Percentiles rank a stretch among this genome's conserved stretches.
Conservation (phyloP, 2,329 filamentous ascomycete species). For the Scopulariopsis brevicaulis region DNA sequence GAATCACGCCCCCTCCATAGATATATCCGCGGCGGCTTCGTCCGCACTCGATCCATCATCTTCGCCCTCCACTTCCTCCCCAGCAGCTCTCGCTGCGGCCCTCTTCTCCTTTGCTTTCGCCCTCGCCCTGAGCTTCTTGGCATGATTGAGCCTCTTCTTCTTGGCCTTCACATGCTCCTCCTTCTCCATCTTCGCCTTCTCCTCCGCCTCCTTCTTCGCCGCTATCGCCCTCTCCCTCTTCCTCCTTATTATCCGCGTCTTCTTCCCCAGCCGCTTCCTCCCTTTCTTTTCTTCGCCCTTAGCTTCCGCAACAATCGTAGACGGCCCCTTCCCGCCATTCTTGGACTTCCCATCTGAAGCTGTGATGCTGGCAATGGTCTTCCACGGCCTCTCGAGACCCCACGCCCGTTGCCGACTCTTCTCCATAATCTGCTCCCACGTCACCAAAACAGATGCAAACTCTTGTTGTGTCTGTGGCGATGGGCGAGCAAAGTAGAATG, state of each 20-base stretch:
- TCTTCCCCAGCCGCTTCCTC: conserved; percentile 38
- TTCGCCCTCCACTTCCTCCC: conserved; percentile 4
- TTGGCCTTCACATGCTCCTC: conserved; percentile 41
- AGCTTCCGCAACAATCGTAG: neutral
- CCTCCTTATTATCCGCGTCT: conserved; percentile 39
- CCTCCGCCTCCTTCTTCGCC: conserved; percentile 24
- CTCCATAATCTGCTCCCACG: conserved; percentile 35
- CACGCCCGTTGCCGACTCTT: conserved; percentile 33
- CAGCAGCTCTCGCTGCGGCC: conserved; percentile 11
- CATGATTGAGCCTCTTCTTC: conserved; percentile 48
- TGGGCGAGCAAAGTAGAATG: conserved; percentile 34
- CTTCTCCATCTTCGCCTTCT: conserved; percentile 26
- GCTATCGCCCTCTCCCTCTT: conserved; percentile 28
- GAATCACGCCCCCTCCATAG: neutral
- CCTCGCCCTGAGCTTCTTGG: conserved; percentile 47
- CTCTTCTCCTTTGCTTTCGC: conserved; percentile 47
- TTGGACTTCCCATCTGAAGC: conserved; percentile 16
- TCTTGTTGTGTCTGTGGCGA: conserved; percentile 21
- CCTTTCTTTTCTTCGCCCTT: neutral
- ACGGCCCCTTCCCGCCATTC: neutral
- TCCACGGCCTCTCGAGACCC: conserved; percentile 52
- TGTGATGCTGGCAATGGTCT: conserved; percentile 30
- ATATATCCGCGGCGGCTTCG: neutral
- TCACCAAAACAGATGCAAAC: conserved; percentile 36
- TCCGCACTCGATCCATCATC: conserved; percentile 7